phyloP scores from a whole-genome alignment of 2,329 filamentous ascomycete genomes.

The Leptographium flavum region DNA sequence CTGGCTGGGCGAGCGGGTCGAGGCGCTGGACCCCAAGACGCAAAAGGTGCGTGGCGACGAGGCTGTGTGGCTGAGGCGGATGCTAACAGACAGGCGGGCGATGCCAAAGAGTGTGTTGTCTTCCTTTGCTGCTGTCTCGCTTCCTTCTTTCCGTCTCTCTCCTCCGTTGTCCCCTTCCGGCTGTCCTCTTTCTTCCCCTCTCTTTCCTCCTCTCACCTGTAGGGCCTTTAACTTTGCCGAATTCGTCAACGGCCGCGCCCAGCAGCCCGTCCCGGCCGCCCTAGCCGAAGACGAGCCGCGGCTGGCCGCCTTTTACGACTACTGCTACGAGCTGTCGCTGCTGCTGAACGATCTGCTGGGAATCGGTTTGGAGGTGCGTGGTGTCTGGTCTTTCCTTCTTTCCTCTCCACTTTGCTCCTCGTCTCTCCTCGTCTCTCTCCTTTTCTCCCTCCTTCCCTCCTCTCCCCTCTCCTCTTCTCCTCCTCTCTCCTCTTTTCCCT shows the following conservation, averaged over 20 bases:
- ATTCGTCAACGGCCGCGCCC: conserved; percentile 52
- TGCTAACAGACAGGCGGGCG: conserved; percentile 42
- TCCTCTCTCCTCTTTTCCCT: conserved; percentile 1
- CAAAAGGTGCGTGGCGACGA: conserved; percentile 44
- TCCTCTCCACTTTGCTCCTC: neutral
- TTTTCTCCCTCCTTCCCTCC: neutral
- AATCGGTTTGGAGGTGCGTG: conserved; percentile 51
- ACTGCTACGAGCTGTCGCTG: conserved; percentile 60
- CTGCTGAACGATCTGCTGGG: conserved; percentile 65
- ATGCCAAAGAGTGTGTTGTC: conserved; percentile 66
- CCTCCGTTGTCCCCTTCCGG: no score
- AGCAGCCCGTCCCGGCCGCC: conserved; percentile 60
- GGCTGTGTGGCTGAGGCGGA: no score
- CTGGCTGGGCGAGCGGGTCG: conserved; percentile 77
- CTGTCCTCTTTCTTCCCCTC: neutral
- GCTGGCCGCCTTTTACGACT: conserved; percentile 50
- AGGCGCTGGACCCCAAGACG: conserved; percentile 72
- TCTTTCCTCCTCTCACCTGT: neutral
- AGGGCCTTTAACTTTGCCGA: conserved; percentile 89
- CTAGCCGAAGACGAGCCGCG: conserved; percentile 45
- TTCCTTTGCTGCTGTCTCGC: no score
- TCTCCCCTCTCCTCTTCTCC: neutral
- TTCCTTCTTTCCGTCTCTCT: neutral
- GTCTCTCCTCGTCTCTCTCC: neutral
- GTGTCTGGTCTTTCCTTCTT: neutral